phyloP scores from a whole-genome alignment of 2,329 filamentous ascomycete species.

The Cladosporium oxysporum region DNA sequence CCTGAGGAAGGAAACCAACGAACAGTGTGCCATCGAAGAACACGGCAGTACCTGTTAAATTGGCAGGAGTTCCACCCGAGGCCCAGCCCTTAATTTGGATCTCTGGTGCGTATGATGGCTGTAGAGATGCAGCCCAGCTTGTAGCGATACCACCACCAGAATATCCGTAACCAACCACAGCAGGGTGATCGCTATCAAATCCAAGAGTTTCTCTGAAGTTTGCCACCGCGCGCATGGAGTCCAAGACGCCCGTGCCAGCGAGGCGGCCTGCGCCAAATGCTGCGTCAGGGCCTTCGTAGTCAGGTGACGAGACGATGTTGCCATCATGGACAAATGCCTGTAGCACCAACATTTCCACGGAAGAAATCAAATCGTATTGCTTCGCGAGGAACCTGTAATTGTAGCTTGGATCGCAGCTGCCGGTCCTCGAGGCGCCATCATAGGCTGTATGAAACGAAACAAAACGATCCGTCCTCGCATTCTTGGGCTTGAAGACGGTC shows the following conservation, averaged over 20 bases:
- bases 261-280: constrained; percentile 39
- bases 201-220: constrained; percentile 32
- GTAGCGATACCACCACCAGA: constrained; percentile 56
- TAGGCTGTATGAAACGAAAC: constrained; percentile 35
- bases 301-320: constrained; percentile 41
- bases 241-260: constrained; percentile 45
- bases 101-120: constrained; percentile 55
- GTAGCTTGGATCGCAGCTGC: constrained; percentile 45
- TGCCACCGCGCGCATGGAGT: constrained; percentile 46
- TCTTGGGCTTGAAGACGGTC: constrained; percentile 30
- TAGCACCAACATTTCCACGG: constrained; percentile 27
- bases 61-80: constrained; percentile 51
- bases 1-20: constrained; percentile 32
- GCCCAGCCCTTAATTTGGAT: constrained; percentile 52
- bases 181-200: constrained; percentile 26
- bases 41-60: constrained; percentile 35
- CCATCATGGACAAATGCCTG: constrained; percentile 26
- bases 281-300: constrained; percentile 43
- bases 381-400: constrained; percentile 30
- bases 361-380: constrained; percentile 29
- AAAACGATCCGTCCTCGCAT: constrained; percentile 30
- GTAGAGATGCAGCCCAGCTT: constrained; percentile 55
- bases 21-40: constrained; percentile 32
- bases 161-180: constrained; percentile 55
- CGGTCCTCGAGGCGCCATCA: constrained; percentile 39